Evolutionary conservation across 495 filamentous ascomycete genomes (phyloP).

Genomic region (Apiosordaria backusii): DNA sequence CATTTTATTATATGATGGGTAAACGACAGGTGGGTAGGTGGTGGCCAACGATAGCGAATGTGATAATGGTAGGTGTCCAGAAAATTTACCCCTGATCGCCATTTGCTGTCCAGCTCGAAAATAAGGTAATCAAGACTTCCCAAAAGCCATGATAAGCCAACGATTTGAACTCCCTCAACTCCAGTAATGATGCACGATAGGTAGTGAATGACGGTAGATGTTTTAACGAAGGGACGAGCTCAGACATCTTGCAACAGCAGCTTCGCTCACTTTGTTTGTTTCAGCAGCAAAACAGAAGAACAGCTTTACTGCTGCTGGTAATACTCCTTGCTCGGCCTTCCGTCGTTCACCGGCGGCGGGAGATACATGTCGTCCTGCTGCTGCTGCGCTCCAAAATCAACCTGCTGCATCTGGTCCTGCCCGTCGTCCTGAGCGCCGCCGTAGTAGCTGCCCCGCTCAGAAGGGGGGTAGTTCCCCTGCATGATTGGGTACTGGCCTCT

Average conservation of each 20-base stretch:
- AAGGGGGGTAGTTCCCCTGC: constrained; percentile 1
- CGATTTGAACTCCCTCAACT: background rate
- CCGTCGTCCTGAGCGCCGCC: background rate
- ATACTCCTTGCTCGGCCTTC: constrained; percentile 2
- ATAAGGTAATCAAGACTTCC: background rate
- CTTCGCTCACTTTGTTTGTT: background rate
- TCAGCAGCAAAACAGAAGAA: background rate
- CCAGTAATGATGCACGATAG: background rate
- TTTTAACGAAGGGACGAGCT: background rate
- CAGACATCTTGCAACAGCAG: background rate
- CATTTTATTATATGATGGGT: background rate
- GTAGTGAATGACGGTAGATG: background rate
- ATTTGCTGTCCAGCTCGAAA: background rate
- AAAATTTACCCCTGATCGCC: background rate
- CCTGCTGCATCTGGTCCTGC: background rate
- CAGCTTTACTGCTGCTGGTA: background rate
- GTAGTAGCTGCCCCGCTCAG: background rate
- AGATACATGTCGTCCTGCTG: background rate
- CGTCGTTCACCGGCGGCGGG: background rate
- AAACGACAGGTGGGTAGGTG: background rate
- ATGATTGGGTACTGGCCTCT: constrained; percentile 5
- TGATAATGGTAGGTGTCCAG: background rate
- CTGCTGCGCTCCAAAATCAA: background rate
- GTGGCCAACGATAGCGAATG: background rate
- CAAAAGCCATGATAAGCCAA: too few relatives aligned